Evolutionary conservation across 441 rosid species (phyloP).

Genomic region (Adansonia gregorii): DNA sequence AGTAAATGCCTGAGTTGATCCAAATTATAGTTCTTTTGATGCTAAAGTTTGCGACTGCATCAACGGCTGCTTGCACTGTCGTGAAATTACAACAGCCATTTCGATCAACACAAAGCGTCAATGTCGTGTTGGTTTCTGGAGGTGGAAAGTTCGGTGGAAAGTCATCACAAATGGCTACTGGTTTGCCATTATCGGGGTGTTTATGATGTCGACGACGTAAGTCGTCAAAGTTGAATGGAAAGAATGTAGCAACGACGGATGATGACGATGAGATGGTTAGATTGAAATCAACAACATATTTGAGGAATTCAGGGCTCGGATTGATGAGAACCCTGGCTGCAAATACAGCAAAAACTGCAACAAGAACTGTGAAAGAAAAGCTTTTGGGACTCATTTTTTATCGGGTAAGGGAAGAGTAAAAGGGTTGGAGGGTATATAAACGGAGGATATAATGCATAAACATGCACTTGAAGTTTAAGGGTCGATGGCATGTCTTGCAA

Average conservation of each 20-base stretch:
- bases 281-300: conserved; percentile 27
- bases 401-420: conserved; percentile 2
- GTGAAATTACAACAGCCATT: conserved; percentile 90
- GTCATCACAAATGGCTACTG: conserved; percentile 60
- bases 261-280: not conserved
- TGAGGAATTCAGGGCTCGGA: conserved; percentile 26
- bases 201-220: conserved; percentile 21
- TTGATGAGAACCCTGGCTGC: conserved; percentile 38
- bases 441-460: conserved; percentile 21
- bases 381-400: conserved; percentile 31
- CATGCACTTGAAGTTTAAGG: conserved; percentile 71
- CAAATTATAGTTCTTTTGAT: conserved; percentile 63
- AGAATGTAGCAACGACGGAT: conserved; percentile 18
- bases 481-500: conserved; percentile 84
- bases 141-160: conserved; percentile 71
- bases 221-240: not conserved
- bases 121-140: conserved; percentile 63
- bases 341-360: conserved; percentile 48
- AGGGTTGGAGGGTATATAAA: conserved; percentile 21
- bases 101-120: conserved; percentile 68
- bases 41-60: conserved; percentile 57
- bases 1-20: conserved; percentile 86
- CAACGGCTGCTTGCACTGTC: conserved; percentile 77
- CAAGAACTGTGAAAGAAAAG: conserved; percentile 38
- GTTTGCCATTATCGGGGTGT: conserved; percentile 35